Evolutionary conservation across 441 rosid species (phyloP).

Genomic region (Dalechampia spathulata): DNA sequence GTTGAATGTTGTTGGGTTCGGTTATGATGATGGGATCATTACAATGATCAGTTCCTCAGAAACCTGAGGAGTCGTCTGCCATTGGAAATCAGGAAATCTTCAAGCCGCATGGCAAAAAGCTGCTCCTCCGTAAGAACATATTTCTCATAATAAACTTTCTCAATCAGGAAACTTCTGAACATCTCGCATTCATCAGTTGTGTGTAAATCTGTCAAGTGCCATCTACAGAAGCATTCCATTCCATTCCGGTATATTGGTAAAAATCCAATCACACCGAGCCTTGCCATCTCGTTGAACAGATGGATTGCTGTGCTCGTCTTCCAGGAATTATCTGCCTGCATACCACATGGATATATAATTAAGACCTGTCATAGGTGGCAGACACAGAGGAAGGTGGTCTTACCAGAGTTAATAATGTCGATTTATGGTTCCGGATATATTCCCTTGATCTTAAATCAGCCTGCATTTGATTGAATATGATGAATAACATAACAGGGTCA

Average conservation of each 20-base stretch:
- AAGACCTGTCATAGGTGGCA: background rate
- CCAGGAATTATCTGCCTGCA: slow-evolving; percentile 10
- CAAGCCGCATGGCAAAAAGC: slow-evolving; percentile 12
- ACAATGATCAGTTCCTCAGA: slow-evolving; percentile 3
- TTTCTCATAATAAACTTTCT: slow-evolving; percentile 3
- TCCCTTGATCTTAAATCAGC: slow-evolving; percentile 7
- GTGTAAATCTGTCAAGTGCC: slow-evolving; percentile 12
- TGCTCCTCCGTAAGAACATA: slow-evolving; percentile 8
- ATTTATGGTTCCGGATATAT: slow-evolving; percentile 1
- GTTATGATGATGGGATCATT: too few species aligned
- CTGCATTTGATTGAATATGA: background rate
- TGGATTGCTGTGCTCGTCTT: slow-evolving; percentile 3
- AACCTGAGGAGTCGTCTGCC: slow-evolving; percentile 8
- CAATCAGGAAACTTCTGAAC: slow-evolving; percentile 2
- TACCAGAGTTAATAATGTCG: slow-evolving; percentile 4
- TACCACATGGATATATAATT: too few species aligned
- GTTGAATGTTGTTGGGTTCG: too few species aligned
- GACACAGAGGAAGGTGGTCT: background rate
- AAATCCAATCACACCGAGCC: background rate
- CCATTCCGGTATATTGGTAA: background rate
- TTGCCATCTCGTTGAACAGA: slow-evolving; percentile 5
- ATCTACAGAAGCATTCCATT: slow-evolving; percentile 4
- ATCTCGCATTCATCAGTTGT: slow-evolving; percentile 8
- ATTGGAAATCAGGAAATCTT: slow-evolving; percentile 13
- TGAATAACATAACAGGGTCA: background rate